phyloP scores from a whole-genome alignment of 768 basidiomycete species.

The Suillus variegatus region DNA sequence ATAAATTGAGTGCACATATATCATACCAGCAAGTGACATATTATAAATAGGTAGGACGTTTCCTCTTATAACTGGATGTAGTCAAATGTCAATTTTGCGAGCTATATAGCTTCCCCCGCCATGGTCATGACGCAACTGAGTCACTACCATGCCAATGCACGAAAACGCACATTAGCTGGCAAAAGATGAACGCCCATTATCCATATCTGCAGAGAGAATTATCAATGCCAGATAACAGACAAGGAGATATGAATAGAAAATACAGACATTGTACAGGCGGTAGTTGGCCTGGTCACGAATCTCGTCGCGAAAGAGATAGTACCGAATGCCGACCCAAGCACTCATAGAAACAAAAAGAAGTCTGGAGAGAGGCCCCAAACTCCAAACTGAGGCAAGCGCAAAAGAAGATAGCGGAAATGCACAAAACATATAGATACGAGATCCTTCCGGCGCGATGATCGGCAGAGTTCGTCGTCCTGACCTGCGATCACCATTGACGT shows the following conservation, averaged over 20 bases:
- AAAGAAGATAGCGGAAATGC: constrained; percentile 16
- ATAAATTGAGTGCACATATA: background rate
- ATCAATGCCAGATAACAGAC: background rate
- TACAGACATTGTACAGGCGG: constrained; percentile 17
- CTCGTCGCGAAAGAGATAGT: constrained; percentile 15
- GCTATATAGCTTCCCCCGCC: background rate
- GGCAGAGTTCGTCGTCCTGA: constrained; percentile 34
- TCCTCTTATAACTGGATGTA: background rate
- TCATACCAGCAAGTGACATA: background rate
- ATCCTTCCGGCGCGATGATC: constrained; percentile 22
- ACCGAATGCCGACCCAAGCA: constrained; percentile 16
- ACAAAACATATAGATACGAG: constrained; percentile 16
- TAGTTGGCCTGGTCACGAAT: constrained; percentile 15
- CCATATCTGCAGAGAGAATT: background rate
- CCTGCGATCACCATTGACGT: constrained; percentile 30
- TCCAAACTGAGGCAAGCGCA: constrained; percentile 15
- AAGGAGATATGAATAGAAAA: background rate
- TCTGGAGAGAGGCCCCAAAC: constrained; percentile 13
- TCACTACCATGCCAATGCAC: background rate
- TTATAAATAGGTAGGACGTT: background rate
- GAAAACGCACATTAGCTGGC: background rate
- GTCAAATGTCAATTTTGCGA: background rate
- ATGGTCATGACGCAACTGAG: background rate
- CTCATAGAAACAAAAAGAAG: constrained; percentile 14
- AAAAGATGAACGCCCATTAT: background rate